phyloP scores from a whole-genome alignment of 495 filamentous ascomycete genomes.

The Neurospora tetraspora region DNA sequence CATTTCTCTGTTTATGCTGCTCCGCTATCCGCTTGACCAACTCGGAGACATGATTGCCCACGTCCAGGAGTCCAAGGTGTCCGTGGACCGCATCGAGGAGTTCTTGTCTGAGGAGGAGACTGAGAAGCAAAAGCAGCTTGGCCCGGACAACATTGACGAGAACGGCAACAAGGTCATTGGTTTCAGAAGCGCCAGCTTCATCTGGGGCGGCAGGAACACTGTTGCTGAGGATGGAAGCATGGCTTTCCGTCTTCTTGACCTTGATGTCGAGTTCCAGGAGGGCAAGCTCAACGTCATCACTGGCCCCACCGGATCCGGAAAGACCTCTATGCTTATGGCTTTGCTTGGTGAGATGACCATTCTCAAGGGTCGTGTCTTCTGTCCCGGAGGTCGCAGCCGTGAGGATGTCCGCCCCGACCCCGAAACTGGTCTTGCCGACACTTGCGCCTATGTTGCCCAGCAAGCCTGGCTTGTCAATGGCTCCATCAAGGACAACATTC shows the following conservation, averaged over 20 bases:
- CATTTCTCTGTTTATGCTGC: constrained; percentile 90
- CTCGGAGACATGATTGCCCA: constrained; percentile 98
- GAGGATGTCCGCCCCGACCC: constrained; percentile 75
- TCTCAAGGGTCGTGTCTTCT: constrained; percentile 66
- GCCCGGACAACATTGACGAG: constrained; percentile 48
- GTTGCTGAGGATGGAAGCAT: constrained; percentile 46
- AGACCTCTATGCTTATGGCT: constrained; percentile 93
- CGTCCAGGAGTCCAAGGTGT: constrained; percentile 95
- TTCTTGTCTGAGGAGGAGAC: constrained; percentile 94
- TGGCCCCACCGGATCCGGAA: constrained; percentile 88
- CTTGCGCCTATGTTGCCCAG: constrained; percentile 93
- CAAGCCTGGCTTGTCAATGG: constrained; percentile 97
- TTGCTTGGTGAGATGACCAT: constrained; percentile 94
- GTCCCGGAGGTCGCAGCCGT: constrained; percentile 74
- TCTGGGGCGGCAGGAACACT: constrained; percentile 72
- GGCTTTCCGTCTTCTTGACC: constrained; percentile 73
- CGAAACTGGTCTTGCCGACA: constrained; percentile 80
- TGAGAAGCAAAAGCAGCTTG: constrained; percentile 86
- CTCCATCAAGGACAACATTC: constrained; percentile 91
- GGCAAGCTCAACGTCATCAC: constrained; percentile 83
- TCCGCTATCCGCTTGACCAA: constrained; percentile 89
- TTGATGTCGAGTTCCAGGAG: constrained; percentile 66
- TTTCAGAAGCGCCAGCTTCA: constrained; percentile 72
- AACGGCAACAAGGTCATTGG: constrained; percentile 61
- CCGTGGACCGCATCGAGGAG: constrained; percentile 90